Base-by-base conservation (phyloP, 2,329 filamentous ascomycete species). In the Fonsecaea monophora region DNA sequence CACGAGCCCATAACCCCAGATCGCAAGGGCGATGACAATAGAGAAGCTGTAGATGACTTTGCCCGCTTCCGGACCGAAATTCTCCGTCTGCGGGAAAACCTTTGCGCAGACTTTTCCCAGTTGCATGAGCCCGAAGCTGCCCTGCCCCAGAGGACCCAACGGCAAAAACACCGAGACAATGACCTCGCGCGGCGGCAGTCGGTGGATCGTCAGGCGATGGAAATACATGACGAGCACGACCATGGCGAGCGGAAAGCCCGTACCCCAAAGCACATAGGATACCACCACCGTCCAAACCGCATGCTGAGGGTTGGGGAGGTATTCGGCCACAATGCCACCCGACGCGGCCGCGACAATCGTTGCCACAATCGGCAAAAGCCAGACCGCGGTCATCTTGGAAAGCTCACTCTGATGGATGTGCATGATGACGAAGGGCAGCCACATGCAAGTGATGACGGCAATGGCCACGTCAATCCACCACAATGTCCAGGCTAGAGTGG, bases 131-230 rank as follows among this genome's bases (percentile, higher is more conserved):
- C 37, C 85, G 73, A 85, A 91, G 1, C 86, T 87, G 15, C 88
- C 89, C 74, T 89, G 87, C 0, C 89, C 89, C 0, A 90, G 77
- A 0, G 89, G 88, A 0, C 89, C 88, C 0, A 91, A 80, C 0
- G 89, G 89, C 0, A 92, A 78, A 70, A 91, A 90, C 6, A 87
- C 85, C 1, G 86, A 89, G 9, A 91, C 88, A 53, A 91, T 88
- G 63, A 88, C 85, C 73, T 90, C 89, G 57, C 85, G 82, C 1
- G 88, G 85, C 0, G 89, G 89, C 13, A 91, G 81, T 45, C 87
- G 87, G 76, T 91, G 85, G 2, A 91, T 76, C 3, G 86, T 87
- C 9, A 92, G 81, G 10, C 89, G 87, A 66, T 89, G 86, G 73
- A 90, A 90, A 77, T 92, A 92, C 42, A 92, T 84, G 10, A 86